Conservation (phyloP, 768 basidiomycete species). For the Leccinum olivaceopallidum region DNA sequence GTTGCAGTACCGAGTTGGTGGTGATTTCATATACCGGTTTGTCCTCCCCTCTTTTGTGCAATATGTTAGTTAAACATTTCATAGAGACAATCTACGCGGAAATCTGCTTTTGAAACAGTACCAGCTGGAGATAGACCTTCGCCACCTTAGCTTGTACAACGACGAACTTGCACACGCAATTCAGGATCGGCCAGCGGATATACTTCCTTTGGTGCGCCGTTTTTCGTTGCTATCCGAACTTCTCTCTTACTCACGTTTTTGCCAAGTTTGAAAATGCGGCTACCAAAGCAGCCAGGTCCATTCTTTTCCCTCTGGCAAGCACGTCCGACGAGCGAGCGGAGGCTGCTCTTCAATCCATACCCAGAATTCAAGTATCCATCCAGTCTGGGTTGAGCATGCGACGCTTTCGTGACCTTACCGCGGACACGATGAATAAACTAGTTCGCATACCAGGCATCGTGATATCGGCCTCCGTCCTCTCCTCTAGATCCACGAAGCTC, state of each 20-base stretch:
- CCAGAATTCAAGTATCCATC: constrained; percentile 84
- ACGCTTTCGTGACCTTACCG: constrained; percentile 92
- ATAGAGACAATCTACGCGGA: constrained; percentile 82
- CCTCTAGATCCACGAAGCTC: constrained; percentile 89
- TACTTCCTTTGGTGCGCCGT: constrained; percentile 75
- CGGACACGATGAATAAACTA: constrained; percentile 92
- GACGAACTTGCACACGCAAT: constrained; percentile 95
- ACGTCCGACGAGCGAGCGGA: constrained; percentile 46
- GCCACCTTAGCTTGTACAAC: constrained; percentile 79
- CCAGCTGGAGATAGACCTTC: constrained; percentile 77
- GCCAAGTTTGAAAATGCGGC: constrained; percentile 89
- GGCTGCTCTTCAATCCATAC: constrained; percentile 50
- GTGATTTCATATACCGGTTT: constrained; percentile 90
- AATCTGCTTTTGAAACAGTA: constrained; percentile 89
- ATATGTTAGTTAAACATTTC: constrained; percentile 3
- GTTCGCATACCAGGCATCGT: constrained; percentile 98
- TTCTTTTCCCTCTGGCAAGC: constrained; percentile 78
- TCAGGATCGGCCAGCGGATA: constrained; percentile 86
- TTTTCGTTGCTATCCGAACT: neutral
- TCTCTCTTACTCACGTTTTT: constrained; percentile 1
- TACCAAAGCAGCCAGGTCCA: constrained; percentile 77
- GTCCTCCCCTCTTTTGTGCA: constrained; percentile 16
- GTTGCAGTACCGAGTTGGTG: constrained; percentile 82
- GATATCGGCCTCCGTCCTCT: constrained; percentile 92
- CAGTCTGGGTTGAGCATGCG: constrained; percentile 90